Conservation (phyloP, 345 rosid genomes). For the Trapa bicornis region DNA sequence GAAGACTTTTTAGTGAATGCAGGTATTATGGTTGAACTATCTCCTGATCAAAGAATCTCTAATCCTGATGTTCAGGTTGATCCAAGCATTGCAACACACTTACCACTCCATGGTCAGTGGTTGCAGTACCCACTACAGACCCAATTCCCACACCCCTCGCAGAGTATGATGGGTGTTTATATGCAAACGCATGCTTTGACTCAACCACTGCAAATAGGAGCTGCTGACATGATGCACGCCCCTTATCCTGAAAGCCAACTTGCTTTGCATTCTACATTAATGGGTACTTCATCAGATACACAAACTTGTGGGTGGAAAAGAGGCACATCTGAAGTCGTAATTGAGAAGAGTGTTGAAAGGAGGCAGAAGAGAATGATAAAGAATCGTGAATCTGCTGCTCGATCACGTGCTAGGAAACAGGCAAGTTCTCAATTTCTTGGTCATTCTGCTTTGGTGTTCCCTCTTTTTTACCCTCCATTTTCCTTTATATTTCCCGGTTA, state of each 20-base stretch:
- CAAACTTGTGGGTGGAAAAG: constrained; percentile 78
- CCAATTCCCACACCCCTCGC: constrained; percentile 54
- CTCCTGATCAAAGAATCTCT: constrained; percentile 24
- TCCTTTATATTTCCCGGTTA: not conserved
- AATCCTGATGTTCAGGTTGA: constrained; percentile 29
- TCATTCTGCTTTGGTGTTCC: not conserved
- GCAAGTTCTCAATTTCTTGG: constrained; percentile 18
- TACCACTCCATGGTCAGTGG: constrained; percentile 70
- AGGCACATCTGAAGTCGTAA: constrained; percentile 39
- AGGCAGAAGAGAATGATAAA: constrained; percentile 96
- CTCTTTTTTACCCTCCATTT: not conserved
- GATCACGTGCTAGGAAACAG: constrained; percentile 97
- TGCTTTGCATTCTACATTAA: constrained; percentile 48
- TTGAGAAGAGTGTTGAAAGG: constrained; percentile 81
- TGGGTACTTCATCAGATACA: constrained; percentile 73
- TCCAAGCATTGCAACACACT: constrained; percentile 35
- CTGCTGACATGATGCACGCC: constrained; percentile 53
- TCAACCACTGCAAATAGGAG: constrained; percentile 38
- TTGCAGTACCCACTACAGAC: constrained; percentile 64
- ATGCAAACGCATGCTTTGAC: constrained; percentile 46
- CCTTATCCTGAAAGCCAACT: constrained; percentile 59
- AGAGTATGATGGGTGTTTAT: constrained; percentile 52
- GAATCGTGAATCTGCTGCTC: constrained; percentile 97
- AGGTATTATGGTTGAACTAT: constrained; percentile 70
- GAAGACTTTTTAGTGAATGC: constrained; percentile 95